Evolutionary conservation across 2,329 filamentous ascomycete species (phyloP), one percentile per base, ranked within the genome.

Genomic region (Fonsecaea nubica): DNA sequence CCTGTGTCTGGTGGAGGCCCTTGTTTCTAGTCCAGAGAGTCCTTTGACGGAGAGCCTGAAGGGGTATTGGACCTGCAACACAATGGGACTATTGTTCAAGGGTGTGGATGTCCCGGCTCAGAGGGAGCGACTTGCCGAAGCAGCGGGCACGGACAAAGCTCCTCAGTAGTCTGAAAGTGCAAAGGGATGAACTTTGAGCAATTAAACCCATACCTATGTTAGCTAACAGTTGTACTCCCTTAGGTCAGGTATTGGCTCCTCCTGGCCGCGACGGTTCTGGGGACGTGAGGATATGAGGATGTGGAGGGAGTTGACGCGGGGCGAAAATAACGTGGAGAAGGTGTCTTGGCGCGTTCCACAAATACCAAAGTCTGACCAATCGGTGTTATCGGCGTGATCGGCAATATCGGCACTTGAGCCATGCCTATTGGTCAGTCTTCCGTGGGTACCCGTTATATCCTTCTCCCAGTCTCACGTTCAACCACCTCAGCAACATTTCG

Each of bases 231-330:
- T 50, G 18, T 21, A 25, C 45, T 10, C 12, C 12, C 3, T 50
- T 18, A 50, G 7, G 4, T 21, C 45, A 25, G 45, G 45, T 50
- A 50, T 10, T 8, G 10, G 10, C 7, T 21, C 5, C 21, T 21
- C 7, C 18, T 50, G 45, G 21, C 7, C 18, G 21, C 45, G 21
- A 50, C 3, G 4, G 18, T 13, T 25, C 45, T 25, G 45, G 21
- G 45, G 45, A 25, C 25, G 18, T 30, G 25, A 25, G 25, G 25
- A 25, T 25, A 3, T 25, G 3, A 40, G 42, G 42, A 50, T 25
- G 45, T 50, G 45, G 45, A 50, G 45, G 45, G 12, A 25, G 45
- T 25, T 21, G 45, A 25, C 45, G 45, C 45, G 45, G 45, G 45
- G 18, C n/a, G 4, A 50, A 50, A 15, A 50, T 4, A 25, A 3